Percentiles rank a stretch among this genome's conserved stretches.
Evolutionary conservation across 768 basidiomycete species (phyloP).

Genomic region (Glaciozyma martinii): DNA sequence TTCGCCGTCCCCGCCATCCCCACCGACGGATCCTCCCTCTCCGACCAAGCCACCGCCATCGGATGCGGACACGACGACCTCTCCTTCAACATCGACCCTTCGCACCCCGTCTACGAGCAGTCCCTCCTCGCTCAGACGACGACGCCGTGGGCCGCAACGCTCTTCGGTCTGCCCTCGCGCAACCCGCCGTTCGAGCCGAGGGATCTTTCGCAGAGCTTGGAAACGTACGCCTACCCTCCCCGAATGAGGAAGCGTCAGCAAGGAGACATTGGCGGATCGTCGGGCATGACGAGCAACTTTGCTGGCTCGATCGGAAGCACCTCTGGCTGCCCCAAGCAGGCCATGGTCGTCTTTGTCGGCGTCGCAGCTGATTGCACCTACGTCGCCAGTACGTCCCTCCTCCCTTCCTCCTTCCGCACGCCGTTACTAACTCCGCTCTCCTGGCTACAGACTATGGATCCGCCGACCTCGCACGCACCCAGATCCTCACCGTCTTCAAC

Average conservation of each 20-base stretch:
- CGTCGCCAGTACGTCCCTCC: slow-evolving; percentile 38
- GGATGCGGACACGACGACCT: slow-evolving; percentile 64
- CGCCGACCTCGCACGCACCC: slow-evolving; percentile 56
- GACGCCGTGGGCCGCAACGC: slow-evolving; percentile 48
- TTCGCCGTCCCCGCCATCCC: slow-evolving; percentile 2
- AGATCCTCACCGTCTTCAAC: slow-evolving; percentile 51
- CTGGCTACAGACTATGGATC: slow-evolving; percentile 49
- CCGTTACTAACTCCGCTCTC: neutral
- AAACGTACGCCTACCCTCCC: neutral
- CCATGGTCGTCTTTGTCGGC: slow-evolving; percentile 70
- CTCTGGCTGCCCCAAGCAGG: slow-evolving; percentile 60
- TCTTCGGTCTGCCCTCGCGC: slow-evolving; percentile 35
- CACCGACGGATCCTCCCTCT: neutral
- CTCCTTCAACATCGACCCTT: slow-evolving; percentile 55
- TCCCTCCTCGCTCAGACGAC: slow-evolving; percentile 18
- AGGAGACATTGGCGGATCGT: slow-evolving; percentile 35
- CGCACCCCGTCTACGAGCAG: slow-evolving; percentile 38
- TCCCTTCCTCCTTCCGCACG: neutral
- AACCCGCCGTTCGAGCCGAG: slow-evolving; percentile 49
- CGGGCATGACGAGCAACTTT: slow-evolving; percentile 48
- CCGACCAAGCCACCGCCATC: neutral
- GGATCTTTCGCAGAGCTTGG: neutral
- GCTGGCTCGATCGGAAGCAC: slow-evolving; percentile 57
- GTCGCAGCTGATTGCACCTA: slow-evolving; percentile 83
- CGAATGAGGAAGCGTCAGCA: slow-evolving; percentile 13